phyloP scores from a whole-genome alignment of 441 rosid genomes.

The Arabidopsis hybrid region DNA sequence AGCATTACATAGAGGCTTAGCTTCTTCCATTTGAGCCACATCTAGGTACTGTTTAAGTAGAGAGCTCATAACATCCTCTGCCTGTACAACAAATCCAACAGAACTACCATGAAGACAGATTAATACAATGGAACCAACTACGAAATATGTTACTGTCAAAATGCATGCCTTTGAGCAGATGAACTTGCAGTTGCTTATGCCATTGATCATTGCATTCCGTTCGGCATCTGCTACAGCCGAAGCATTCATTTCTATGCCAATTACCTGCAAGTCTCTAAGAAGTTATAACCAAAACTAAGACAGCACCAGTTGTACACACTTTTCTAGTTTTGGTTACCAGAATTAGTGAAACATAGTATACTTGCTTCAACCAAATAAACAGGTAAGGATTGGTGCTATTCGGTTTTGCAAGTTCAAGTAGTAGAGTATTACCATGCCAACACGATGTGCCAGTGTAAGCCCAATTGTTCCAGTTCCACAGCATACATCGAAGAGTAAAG shows the following conservation, averaged over 20 bases:
- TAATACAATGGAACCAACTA: not conserved
- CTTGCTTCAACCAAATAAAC: conserved; percentile 11
- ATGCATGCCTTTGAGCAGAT: conserved; percentile 81
- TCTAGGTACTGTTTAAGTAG: conserved; percentile 73
- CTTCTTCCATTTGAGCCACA: conserved; percentile 49
- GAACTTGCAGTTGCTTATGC: conserved; percentile 88
- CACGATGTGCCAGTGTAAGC: conserved; percentile 88
- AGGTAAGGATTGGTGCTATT: not conserved
- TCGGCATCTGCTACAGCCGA: conserved; percentile 95
- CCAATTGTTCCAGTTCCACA: conserved; percentile 99
- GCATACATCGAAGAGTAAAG: conserved; percentile 89
- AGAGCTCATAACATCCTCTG: conserved; percentile 91
- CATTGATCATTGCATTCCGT: conserved; percentile 86
- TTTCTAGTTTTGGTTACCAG: not conserved
- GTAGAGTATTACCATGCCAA: conserved; percentile 79
- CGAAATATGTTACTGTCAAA: conserved; percentile 2
- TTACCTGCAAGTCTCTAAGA: conserved; percentile 58
- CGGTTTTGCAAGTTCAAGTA: conserved; percentile 28
- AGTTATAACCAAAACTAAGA: conserved; percentile 2
- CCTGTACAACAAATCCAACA: conserved; percentile 51
- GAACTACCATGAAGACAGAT: conserved; percentile 26
- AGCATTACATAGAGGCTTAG: conserved; percentile 46
- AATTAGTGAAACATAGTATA: not conserved
- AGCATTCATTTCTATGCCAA: conserved; percentile 93
- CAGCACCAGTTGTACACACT: not conserved